Base-by-base conservation (phyloP, 139 green algal genomes). In the Closterium sp. region DNA sequence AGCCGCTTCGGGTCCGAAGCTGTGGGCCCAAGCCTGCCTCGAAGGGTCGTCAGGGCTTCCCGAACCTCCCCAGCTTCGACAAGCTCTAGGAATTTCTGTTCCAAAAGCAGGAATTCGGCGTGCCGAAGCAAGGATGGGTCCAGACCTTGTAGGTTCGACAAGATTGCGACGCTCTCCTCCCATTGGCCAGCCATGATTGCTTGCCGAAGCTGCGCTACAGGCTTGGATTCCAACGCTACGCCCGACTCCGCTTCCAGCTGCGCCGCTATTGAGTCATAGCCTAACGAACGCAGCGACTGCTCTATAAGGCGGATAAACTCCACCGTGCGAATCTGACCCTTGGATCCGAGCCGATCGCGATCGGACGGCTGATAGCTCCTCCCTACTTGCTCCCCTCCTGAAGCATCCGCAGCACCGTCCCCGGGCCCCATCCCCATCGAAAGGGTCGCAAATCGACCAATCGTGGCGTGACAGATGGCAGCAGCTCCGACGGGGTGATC, bases 11-110 rank as follows among this genome's bases (percentile, higher is more conserved):
- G 70, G 31, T 94, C 45, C 22, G 91, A 87, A 22, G 29, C 86
- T 27, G 94, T 34, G 31, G 92, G 89, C 9, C 79, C 92, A 22
- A 94, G 50, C 34, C 91, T 31, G 34, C 34, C 29, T 21, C 92
- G 85, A 3, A 94, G 92, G 19, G 92, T 50, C 24, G 17, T 29
- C 29, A 94, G n/a, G 11, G 91, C 91, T 24, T 73, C 21, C 31
- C 28, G 28, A 73, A 88, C 92, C 28, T 92, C 29, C 10, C 88
- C 90, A 30, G 70, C 32, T 32, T 95, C 91, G 38, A 95, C 29
- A 28, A 90, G 22, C 88, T 95, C 93, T 1, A 95, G 87, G 70
- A 93, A 95, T 73, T 92, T 94, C 93, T 95, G 93, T 6, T 95
- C 91, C 87, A 94, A 45, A 6, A 95, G 93, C 11, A 94, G 62